phyloP scores from a whole-genome alignment of 805 yeast species.

The Cyberlindnera americana region DNA sequence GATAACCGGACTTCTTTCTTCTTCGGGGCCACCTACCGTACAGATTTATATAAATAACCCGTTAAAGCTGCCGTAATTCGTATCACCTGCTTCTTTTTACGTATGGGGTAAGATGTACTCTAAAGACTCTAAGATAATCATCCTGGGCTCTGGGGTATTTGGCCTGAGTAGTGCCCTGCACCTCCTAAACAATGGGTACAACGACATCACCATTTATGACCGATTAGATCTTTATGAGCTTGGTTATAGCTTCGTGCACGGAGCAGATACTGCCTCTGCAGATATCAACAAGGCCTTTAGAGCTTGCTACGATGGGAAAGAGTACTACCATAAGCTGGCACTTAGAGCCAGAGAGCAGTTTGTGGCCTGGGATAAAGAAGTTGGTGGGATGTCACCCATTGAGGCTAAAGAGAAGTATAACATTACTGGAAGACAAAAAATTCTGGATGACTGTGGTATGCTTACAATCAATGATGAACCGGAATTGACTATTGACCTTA shows the following conservation, averaged over 20 bases:
- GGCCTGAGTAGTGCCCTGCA: conserved; percentile 46
- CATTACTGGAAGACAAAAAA: conserved; percentile 11
- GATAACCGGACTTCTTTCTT: conserved; percentile 1
- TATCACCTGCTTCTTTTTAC: too few relatives aligned
- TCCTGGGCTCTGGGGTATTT: conserved; percentile 48
- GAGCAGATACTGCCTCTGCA: conserved; percentile 40
- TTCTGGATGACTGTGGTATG: conserved; percentile 16
- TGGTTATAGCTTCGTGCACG: conserved; percentile 31
- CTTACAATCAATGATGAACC: conserved; percentile 4
- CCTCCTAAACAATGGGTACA: conserved; percentile 35
- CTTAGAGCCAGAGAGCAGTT: conserved; percentile 18
- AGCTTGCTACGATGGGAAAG: conserved; percentile 35
- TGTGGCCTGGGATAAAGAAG: conserved; percentile 15
- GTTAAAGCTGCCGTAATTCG: neutral
- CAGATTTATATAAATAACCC: too few relatives aligned
- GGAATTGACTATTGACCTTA: conserved; percentile 6
- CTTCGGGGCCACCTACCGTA: neutral
- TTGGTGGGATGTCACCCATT: conserved; percentile 2
- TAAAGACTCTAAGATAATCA: conserved; percentile 28
- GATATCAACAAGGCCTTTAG: conserved; percentile 40
- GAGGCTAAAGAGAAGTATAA: conserved; percentile 15
- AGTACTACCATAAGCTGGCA: conserved; percentile 30
- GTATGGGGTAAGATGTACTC: too few relatives aligned
- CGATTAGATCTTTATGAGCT: conserved; percentile 30
- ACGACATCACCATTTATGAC: conserved; percentile 37